Evolutionary conservation across 306 rosid species (phyloP).

Genomic region (Vachellia collinsii): DNA sequence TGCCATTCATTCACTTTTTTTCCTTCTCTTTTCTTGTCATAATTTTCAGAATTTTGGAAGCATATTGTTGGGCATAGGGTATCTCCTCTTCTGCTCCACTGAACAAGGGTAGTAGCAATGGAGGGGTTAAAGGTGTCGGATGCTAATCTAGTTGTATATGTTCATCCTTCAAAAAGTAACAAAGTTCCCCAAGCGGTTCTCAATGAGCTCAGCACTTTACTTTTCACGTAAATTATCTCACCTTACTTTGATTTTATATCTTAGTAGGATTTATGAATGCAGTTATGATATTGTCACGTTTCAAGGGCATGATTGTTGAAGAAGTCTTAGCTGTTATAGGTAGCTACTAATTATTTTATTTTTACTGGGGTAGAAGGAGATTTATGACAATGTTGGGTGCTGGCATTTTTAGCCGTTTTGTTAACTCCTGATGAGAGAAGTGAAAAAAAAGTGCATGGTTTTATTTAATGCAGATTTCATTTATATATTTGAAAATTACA

Average conservation of each 20-base stretch:
- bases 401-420: background rate
- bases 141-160: constrained; percentile 52
- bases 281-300: background rate
- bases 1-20: background rate
- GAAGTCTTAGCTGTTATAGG: background rate
- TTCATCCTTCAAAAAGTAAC: constrained; percentile 68
- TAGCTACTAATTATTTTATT: background rate
- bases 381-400: background rate
- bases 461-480: background rate
- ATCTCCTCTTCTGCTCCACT: background rate
- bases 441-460: background rate
- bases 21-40: background rate
- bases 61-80: background rate
- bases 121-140: constrained; percentile 79
- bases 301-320: background rate
- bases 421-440: background rate
- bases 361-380: background rate
- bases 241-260: background rate
- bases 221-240: constrained; percentile 55
- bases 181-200: constrained; percentile 60
- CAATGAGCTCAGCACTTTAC: constrained; percentile 63
- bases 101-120: constrained; percentile 39
- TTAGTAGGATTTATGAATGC: background rate
- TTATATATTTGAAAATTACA: background rate
- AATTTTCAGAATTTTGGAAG: background rate